Percentiles rank a stretch among this genome's conserved stretches.
Evolutionary conservation across 805 yeast genomes (phyloP).

Genomic region (Wickerhamomyces canadensis): DNA sequence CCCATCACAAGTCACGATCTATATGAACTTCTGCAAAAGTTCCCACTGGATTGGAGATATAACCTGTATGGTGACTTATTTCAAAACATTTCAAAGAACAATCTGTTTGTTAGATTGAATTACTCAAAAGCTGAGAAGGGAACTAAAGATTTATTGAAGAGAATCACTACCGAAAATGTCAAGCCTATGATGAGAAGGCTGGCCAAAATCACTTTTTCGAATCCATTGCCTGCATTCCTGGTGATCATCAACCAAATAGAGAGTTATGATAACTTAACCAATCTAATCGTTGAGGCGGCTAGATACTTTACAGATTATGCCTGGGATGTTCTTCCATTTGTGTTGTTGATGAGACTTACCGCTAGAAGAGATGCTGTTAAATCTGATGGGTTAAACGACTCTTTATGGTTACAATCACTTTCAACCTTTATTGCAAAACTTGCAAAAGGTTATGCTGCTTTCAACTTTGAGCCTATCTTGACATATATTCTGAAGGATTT

Average conservation of each 20-base stretch:
- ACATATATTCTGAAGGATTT: slow-evolving; percentile 57
- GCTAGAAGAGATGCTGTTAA: slow-evolving; percentile 64
- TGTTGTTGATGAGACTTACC: slow-evolving; percentile 64
- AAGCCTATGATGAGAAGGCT: slow-evolving; percentile 65
- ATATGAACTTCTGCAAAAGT: slow-evolving; percentile 46
- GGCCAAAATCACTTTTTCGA: slow-evolving; percentile 64
- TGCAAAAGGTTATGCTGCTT: slow-evolving; percentile 43
- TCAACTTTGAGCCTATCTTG: slow-evolving; percentile 61
- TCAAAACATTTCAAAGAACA: slow-evolving; percentile 49
- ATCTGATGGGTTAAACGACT: slow-evolving; percentile 72
- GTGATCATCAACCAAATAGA: slow-evolving; percentile 78
- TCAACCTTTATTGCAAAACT: slow-evolving; percentile 74
- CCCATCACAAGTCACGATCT: slow-evolving; percentile 58
- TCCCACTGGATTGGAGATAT: slow-evolving; percentile 59
- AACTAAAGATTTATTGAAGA: slow-evolving; percentile 70
- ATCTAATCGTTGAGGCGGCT: slow-evolving; percentile 74
- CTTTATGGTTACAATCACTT: slow-evolving; percentile 82
- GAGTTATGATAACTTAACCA: slow-evolving; percentile 82
- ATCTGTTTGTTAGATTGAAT: slow-evolving; percentile 50
- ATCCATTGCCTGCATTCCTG: slow-evolving; percentile 73
- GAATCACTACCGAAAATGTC: slow-evolving; percentile 77
- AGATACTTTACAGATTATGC: slow-evolving; percentile 68
- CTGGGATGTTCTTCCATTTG: slow-evolving; percentile 81
- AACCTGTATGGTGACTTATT: slow-evolving; percentile 77
- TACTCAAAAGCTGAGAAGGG: slow-evolving; percentile 68